Conservation (phyloP, 257 asterid genomes). For the Rehmannia glutinosa region DNA sequence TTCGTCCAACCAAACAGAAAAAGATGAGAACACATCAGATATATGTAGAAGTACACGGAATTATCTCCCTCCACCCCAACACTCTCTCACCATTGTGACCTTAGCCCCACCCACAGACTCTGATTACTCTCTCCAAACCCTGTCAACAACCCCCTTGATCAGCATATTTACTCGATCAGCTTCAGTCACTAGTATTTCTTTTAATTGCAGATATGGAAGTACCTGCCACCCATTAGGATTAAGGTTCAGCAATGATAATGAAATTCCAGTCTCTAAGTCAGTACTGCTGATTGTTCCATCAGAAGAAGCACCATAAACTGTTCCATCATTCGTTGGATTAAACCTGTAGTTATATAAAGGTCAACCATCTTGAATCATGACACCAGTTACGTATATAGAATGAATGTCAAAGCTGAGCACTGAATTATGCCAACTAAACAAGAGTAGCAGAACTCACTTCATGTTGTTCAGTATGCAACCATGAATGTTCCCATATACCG, state of each 20-base stretch:
- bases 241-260: slow-evolving; percentile 67
- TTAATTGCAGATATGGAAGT: not conserved
- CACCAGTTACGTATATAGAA: not conserved
- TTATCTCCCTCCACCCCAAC: too few species aligned
- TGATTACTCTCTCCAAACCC: too few species aligned
- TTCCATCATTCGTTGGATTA: slow-evolving; percentile 70
- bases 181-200: too few species aligned
- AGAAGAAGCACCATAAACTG: slow-evolving; percentile 83
- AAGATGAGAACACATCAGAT: too few species aligned
- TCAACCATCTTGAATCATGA: slow-evolving; percentile 18
- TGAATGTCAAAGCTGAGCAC: not conserved
- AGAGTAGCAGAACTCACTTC: slow-evolving; percentile 54
- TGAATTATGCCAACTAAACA: not conserved
- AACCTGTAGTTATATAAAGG: slow-evolving; percentile 45
- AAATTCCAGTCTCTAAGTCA: slow-evolving; percentile 89
- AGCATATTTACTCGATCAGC: too few species aligned
- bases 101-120: too few species aligned
- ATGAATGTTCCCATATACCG: slow-evolving; percentile 74
- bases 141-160: too few species aligned
- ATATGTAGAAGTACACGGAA: too few species aligned
- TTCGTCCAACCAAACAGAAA: too few species aligned
- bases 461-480: slow-evolving; percentile 81
- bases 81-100: too few species aligned
- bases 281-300: slow-evolving; percentile 93
- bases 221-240: slow-evolving; percentile 99